Conservation (phyloP, 192 early-diverging fungal species). For the Entrophospora sp. region DNA sequence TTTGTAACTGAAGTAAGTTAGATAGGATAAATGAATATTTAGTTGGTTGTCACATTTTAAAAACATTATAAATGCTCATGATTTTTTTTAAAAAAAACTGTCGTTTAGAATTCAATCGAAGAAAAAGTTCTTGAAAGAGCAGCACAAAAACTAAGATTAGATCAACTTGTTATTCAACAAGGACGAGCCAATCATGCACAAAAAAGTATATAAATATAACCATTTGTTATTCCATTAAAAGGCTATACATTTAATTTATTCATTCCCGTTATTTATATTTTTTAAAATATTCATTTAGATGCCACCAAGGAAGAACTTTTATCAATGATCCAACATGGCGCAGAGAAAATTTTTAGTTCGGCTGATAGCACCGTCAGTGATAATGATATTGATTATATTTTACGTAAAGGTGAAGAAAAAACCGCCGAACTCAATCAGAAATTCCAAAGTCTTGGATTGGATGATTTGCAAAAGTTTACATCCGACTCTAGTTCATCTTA, state of each 20-base stretch:
- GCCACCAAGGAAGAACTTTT: constrained; percentile 79
- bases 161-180: constrained; percentile 99
- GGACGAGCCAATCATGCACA: constrained; percentile 66
- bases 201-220: constrained; percentile 53
- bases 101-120: constrained; percentile 75
- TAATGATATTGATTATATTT: constrained; percentile 80
- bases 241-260: neutral
- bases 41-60: too few species aligned
- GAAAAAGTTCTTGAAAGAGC: constrained; percentile 96
- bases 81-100: too few species aligned
- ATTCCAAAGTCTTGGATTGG: constrained; percentile 83
- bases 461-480: constrained; percentile 89
- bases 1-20: constrained; percentile 86
- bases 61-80: too few species aligned
- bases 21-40: too few species aligned
- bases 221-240: too few species aligned
- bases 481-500: constrained; percentile 77
- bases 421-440: constrained; percentile 82
- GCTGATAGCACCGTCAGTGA: constrained; percentile 58
- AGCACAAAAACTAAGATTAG: constrained; percentile 92
- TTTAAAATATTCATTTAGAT: too few species aligned
- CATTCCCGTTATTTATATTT: too few species aligned
- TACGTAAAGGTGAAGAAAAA: constrained; percentile 77
- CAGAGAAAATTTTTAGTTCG: constrained; percentile 70
- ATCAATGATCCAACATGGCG: constrained; percentile 96